Conservation (phyloP, 163 green algal genomes). For the Coccomyxa subellipsoidea region DNA sequence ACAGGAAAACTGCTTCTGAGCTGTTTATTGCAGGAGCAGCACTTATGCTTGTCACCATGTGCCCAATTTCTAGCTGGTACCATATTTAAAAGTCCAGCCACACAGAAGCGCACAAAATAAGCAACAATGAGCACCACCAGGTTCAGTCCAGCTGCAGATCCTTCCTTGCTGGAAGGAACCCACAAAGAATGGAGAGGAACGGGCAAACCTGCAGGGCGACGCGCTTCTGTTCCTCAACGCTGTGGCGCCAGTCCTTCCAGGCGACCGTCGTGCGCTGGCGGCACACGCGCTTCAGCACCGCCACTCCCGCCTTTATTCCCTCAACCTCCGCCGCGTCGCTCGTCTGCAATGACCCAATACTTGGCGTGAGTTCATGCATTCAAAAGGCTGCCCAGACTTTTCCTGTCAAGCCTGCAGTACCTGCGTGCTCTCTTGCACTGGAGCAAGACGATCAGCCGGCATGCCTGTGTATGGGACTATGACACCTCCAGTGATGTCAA, state of each 20-base stretch:
- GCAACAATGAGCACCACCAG: too few species aligned
- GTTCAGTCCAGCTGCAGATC: too few species aligned
- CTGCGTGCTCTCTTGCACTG: background rate
- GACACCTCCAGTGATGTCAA: background rate
- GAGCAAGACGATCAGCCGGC: background rate
- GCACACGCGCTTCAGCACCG: constrained; percentile 58
- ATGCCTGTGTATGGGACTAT: too few species aligned
- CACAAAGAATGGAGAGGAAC: background rate
- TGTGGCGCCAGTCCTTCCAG: constrained; percentile 56
- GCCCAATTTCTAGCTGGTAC: too few species aligned
- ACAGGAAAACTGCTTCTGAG: background rate
- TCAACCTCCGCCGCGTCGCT: constrained; percentile 40
- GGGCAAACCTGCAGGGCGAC: background rate
- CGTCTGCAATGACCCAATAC: constrained; percentile 16
- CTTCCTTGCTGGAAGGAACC: too few species aligned
- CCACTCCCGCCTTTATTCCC: constrained; percentile 35
- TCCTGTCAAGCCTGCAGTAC: background rate
- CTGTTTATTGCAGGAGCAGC: background rate
- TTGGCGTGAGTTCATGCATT: background rate
- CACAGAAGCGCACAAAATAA: too few species aligned
- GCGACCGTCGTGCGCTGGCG: constrained; percentile 40
- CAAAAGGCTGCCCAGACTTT: background rate
- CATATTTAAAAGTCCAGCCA: too few species aligned
- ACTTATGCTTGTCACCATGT: too few species aligned
- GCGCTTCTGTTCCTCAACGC: constrained; percentile 30